Base-by-base conservation (phyloP, 106 monocot species). In the Dendrobium chrysotoxum region DNA sequence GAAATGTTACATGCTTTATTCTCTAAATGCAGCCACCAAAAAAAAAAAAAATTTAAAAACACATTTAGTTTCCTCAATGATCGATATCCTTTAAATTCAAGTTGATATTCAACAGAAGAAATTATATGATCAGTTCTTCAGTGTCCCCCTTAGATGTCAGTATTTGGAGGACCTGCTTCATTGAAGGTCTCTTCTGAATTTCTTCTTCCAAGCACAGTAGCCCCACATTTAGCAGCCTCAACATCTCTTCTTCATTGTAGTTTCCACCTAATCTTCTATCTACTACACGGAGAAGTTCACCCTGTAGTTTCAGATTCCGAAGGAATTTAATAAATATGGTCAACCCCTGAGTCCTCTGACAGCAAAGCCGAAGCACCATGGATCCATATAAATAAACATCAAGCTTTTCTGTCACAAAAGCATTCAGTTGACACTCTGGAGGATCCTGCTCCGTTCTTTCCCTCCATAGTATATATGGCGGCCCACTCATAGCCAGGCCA, bases 401-500 rank as follows among this genome's bases (percentile, higher is more conserved):
- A 74, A n/a, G 2, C 20, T 20, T 40, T 12, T 3, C 28, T 6
- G 38, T 41, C 20, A 41, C 74, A 6, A 35, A 35, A 35, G 35
- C 11, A 15, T 41, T 7, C 38, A 4, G 5, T 12, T 41, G 20
- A 41, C 2, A 74, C 15, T 72, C 72, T 16, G 72, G 38, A 4
- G 72, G 35, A 39, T 9, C 35, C 25, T 16, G 2, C 7, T 72
- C 72, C 4, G 38, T 72, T 11, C 0, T 10, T 5, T 13, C 5
- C 2, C 35, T 2, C 16, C 1, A 21, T 5, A 41, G 5, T 20
- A 4, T 18, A 31, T 74, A 31, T 41, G 40, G 38, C 7, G 72
- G 20, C 41, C 40, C 20, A 28, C 74, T 18, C 5, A 74, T 84
- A 0, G 93, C 92, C 2, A 93, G 87, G 11, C 96, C 93, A 65